phyloP scores from a whole-genome alignment of 2,329 filamentous ascomycete genomes.

The Penicillium sp. region DNA sequence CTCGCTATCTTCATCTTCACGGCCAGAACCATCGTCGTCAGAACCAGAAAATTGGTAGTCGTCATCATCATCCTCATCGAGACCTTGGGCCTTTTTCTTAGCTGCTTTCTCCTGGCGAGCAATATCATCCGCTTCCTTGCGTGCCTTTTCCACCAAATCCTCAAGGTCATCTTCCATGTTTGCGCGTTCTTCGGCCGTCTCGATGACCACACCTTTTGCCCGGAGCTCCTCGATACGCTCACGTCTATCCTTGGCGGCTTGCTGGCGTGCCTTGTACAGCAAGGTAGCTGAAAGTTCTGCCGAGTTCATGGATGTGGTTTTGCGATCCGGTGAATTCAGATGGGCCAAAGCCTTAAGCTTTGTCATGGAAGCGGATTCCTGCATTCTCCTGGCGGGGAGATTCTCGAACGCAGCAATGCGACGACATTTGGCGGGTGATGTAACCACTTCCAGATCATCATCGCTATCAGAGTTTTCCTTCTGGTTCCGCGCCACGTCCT shows the following conservation, averaged over 20 bases:
- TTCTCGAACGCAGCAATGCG: slow-evolving; percentile 63
- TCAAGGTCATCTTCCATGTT: slow-evolving; percentile 77
- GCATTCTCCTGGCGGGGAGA: slow-evolving; percentile 56
- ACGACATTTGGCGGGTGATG: slow-evolving; percentile 38
- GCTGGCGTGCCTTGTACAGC: slow-evolving; percentile 66
- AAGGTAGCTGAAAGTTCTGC: slow-evolving; percentile 64
- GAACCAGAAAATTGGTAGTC: slow-evolving; percentile 46
- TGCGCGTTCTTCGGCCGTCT: slow-evolving; percentile 81
- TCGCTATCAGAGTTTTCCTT: slow-evolving; percentile 47
- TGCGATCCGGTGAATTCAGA: slow-evolving; percentile 54
- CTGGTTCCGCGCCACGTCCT: slow-evolving; percentile 33
- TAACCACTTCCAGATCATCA: slow-evolving; percentile 58
- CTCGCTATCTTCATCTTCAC: slow-evolving; percentile 29
- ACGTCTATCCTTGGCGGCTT: slow-evolving; percentile 71
- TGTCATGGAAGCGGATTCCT: slow-evolving; percentile 56
- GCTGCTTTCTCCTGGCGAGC: slow-evolving; percentile 68
- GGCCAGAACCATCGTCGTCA: slow-evolving; percentile 39
- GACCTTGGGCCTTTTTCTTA: slow-evolving; percentile 56
- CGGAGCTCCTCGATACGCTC: slow-evolving; percentile 70
- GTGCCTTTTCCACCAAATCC: slow-evolving; percentile 77
- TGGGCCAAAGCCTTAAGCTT: slow-evolving; percentile 69
- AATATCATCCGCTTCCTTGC: slow-evolving; percentile 72
- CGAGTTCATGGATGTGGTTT: slow-evolving; percentile 56
- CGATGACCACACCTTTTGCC: slow-evolving; percentile 72
- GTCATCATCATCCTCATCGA: slow-evolving; percentile 51